Evolutionary conservation across 345 rosid species (phyloP), one percentile per base, ranked within the genome.

Genomic region (Syzygium jambos): DNA sequence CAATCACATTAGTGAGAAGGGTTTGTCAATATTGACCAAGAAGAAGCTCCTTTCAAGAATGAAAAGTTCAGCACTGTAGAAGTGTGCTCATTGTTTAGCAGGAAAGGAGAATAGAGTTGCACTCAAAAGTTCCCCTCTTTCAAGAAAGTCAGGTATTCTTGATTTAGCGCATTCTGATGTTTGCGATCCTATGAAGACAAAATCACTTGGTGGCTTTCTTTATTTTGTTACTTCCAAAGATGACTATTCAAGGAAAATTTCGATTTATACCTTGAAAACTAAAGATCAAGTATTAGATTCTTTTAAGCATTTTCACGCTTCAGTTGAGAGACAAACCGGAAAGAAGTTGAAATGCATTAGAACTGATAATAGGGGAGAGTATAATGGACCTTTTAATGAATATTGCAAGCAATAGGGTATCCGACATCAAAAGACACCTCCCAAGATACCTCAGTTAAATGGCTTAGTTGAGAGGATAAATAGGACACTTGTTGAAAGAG

Each of bases 391-490:
- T 5, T 87, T 86, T 86, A 54, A 86, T 52, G 51, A 53, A 4
- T 85, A 87, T 38, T 38, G 15, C 16, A 55, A 21, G 23, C 16
- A 55, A 38, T 0, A 30, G 23, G 59, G 52, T 85, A 57, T 56
- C 78, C 9, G 5, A 85, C 87, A 54, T 87, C 8, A 85, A 17
- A 89, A 3, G 85, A 87, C 27, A 15, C 84, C 41, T 38, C 41
- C 41, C 3, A 38, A 38, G 41, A 38, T 3, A 38, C 41, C n/a
- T 10, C 53, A 85, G 1, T 51, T 53, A 49, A 87, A 89, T 87
- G 77, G 84, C 13, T 25, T 89, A 29, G 65, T 13, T 23, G 78
- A 89, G 19, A 84, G 88, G 19, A 89, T 89, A 78, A 85, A 84
- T 5, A 85, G 9, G 56, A 87, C 80, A 13, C 25, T 83, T 1